Percentiles rank a stretch among this genome's conserved stretches.
phyloP scores from a whole-genome alignment of 345 rosid genomes.

The Theobroma cacao region DNA sequence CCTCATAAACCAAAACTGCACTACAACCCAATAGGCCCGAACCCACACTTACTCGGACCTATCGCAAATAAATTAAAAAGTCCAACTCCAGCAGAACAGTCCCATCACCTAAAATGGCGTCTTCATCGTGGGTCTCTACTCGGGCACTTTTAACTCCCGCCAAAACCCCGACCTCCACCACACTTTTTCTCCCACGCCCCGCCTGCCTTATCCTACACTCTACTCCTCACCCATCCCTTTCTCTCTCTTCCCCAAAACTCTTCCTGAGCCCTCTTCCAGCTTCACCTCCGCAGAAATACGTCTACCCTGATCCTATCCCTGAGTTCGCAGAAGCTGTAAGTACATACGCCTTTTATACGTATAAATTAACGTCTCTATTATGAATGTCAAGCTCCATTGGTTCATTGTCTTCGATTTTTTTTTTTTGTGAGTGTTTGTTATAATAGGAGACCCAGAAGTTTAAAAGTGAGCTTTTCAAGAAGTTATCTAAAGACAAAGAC shows the following conservation, averaged over 20 bases:
- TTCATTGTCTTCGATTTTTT: not conserved
- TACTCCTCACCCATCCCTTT: not conserved
- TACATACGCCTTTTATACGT: not conserved
- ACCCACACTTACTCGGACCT: too few species aligned
- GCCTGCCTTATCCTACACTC: slow-evolving; percentile 15
- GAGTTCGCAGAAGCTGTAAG: slow-evolving; percentile 40
- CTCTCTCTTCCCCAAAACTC: slow-evolving; percentile 5
- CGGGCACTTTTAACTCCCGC: slow-evolving; percentile 28
- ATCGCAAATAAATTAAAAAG: too few species aligned
- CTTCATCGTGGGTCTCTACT: not conserved
- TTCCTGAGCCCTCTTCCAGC: not conserved
- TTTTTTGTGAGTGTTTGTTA: not conserved
- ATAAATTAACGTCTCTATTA: not conserved
- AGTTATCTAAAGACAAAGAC: slow-evolving; percentile 35
- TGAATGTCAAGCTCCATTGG: too few species aligned
- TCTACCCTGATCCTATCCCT: slow-evolving; percentile 44
- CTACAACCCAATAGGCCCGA: too few species aligned
- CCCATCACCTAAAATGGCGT: not conserved
- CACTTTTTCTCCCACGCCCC: slow-evolving; percentile 11
- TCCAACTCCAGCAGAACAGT: not conserved
- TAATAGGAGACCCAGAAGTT: slow-evolving; percentile 47
- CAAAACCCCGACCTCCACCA: slow-evolving; percentile 22
- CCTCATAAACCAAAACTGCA: not conserved
- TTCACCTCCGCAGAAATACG: slow-evolving; percentile 26
- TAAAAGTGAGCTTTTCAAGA: slow-evolving; percentile 36